Base-by-base conservation (phyloP, 192 early-diverging fungal genomes). In the Backusella psychrophila region DNA sequence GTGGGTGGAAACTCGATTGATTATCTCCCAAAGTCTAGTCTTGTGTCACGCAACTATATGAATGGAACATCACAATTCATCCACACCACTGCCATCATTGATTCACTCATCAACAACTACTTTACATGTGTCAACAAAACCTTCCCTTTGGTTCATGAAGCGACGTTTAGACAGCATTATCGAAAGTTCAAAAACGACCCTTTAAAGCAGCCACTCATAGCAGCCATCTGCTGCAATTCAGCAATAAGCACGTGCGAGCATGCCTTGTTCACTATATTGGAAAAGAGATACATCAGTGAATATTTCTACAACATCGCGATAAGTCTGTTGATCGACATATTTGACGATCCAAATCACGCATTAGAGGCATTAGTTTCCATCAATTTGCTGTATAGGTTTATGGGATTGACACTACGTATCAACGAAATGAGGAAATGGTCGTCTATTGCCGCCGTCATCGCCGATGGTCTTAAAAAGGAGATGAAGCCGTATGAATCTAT, bases 251-350 rank as follows among this genome's bases (percentile, higher is more conserved):
- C 52, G 19, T 74, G 72, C 36, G 11, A 26, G 0, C 72, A 74
- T 38, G 9, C 56, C 11, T 17, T 41, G 4, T 41, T 65, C 4
- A 21, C 15, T 12, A 9, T 21, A 5, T 12, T 21, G 19, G 36
- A 65, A 29, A 74, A 42, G 11, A 35, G 72, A 41, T 17, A 63
- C 14, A 35, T 74, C 23, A 44, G 72, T 31, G 72, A 74, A 63
- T 63, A 65, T 14, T 74, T 65, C 39, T 74, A 74, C 29, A 14
- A 65, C 4, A 15, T 39, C 5, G 33, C 53, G 5, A 74, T 65
- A n/a, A 11, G 65, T 6, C n/a, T n/a, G 11, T 3, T 74, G 2
- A 26, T 33, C 1, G 72, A 74, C 2, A 41, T 66, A 42, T 74
- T 74, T 65, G 72, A 74, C 41, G 72, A 74, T 26, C 72, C 72